These are phyloP conservation scores for Reutealis trisperma DNA, from an alignment of 345 rosid genomes.

Conservation along the genomic window DNA sequence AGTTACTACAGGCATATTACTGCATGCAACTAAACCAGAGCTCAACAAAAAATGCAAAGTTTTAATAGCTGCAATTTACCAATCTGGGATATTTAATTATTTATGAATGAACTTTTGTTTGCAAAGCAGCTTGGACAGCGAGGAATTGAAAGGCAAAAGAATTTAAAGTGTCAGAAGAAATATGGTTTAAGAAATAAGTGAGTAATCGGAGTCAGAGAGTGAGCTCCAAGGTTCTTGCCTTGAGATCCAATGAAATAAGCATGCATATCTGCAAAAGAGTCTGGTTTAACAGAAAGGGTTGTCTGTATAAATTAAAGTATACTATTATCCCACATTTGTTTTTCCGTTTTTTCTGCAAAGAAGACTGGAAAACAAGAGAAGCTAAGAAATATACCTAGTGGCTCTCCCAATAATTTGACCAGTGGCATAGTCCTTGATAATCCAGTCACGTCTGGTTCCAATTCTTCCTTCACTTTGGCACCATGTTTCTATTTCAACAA, in stretches of 20 bases:
- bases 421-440: slow-evolving; percentile 61
- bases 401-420: slow-evolving; percentile 91
- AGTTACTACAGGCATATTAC: not conserved
- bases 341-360: too few relatives aligned
- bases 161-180: not conserved
- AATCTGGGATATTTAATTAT: not conserved
- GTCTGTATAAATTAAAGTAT: not conserved
- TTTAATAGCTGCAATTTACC: not conserved
- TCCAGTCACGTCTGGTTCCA: slow-evolving; percentile 97
- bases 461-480: slow-evolving; percentile 91
- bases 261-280: not conserved
- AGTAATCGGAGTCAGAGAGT: not conserved
- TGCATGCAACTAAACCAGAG: not conserved
- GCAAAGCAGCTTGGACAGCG: not conserved
- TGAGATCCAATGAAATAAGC: not conserved
- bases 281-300: not conserved
- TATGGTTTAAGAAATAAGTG: not conserved
- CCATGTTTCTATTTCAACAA: slow-evolving; percentile 96
- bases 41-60: not conserved
- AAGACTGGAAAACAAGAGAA: not conserved
- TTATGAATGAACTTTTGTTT: not conserved
- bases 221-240: not conserved
- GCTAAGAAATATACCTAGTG: slow-evolving; percentile 57
- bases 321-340: not conserved
- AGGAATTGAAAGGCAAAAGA: not conserved